Base-by-base conservation (phyloP, 495 filamentous ascomycete genomes). In the Penicillium psychrofluorescens region DNA sequence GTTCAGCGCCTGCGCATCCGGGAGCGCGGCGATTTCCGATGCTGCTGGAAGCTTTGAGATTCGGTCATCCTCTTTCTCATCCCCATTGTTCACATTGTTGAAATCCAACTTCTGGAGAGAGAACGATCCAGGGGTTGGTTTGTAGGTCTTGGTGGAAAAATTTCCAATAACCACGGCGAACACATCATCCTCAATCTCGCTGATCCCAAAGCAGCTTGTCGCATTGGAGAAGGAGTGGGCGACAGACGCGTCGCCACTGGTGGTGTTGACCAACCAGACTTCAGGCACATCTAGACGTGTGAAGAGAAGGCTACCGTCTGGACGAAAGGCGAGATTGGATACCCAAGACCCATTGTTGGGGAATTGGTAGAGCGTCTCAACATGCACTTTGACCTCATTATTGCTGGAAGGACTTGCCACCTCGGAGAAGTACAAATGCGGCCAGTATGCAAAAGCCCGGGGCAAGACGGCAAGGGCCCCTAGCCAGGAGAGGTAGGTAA, bases 131-230 rank as follows among this genome's bases (percentile, higher is more conserved):
- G 64, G 41, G 0, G 50, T 55, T 6, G 59, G 54, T 29, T 41
- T 14, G 35, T 57, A 53, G 0, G 56, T 61, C 1, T 39, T 35
- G 2, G 55, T 49, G 11, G 60, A 59, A 53, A 67, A 64, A 37
- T 72, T 65, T 1, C 67, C 65, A 22, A 54, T 58, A 8, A 64
- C 59, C 4, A 74, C 64, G 10, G 62, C 63, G 49, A 69, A 74
- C 9, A 63, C 55, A 47, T 73, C 71, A 11, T 66, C 49, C 6
- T 51, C 44, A 1, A 74, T 50, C 36, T 70, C 59, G 27, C 64
- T 56, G 46, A 76, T 74, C 11, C 73, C 73, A 12, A 68, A 49
- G 35, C 64, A 53, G 40, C 54, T 61, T 11, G 48, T 61, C 13
- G 50, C 61, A 43, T 56, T 52, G 10, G 65, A 38, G 45, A 75